These are phyloP conservation scores for Physcomitrium patens DNA, from an alignment of 225 moss, liverwort and hornwort species.

Conservation along the genomic window DNA sequence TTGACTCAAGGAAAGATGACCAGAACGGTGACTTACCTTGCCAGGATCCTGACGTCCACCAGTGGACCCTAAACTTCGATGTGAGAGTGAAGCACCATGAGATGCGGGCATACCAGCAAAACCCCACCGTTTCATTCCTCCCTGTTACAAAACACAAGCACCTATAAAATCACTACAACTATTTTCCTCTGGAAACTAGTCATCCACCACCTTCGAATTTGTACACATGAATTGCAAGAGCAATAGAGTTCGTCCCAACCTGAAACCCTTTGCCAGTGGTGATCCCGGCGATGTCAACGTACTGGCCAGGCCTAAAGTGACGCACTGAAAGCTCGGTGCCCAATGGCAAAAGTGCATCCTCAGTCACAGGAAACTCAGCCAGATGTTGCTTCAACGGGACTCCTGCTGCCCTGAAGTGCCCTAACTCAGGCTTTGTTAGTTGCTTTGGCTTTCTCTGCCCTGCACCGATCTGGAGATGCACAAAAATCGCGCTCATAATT, in stretches of 20 bases:
- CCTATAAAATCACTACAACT: neutral
- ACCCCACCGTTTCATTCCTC: constrained; percentile 99
- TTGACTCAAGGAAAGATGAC: neutral
- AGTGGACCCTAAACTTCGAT: constrained; percentile 98
- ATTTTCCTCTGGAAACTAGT: neutral
- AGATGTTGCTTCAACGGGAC: constrained; percentile 90
- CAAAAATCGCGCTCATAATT: neutral
- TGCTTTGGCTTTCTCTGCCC: constrained; percentile 97
- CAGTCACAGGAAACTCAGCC: constrained; percentile 93
- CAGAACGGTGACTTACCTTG: constrained; percentile 51
- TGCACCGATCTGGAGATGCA: constrained; percentile 80
- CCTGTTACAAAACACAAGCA: constrained; percentile 46
- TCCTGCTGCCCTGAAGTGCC: constrained; percentile 92
- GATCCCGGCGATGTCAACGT: constrained; percentile 89
- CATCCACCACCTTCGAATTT: neutral
- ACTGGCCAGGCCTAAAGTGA: constrained; percentile 93
- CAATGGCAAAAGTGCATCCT: constrained; percentile 81
- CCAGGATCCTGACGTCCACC: constrained; percentile 99
- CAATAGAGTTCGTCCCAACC: constrained; percentile 39
- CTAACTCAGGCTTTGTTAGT: constrained; percentile 92
- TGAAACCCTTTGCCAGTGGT: constrained; percentile 99
- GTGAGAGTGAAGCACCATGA: constrained; percentile 96
- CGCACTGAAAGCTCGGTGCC: constrained; percentile 84
- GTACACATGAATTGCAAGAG: neutral
- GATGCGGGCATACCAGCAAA: constrained; percentile 98